A percentile compares a stretch with the other conserved stretches of the same genome.
Evolutionary conservation across 345 rosid genomes (phyloP).

Genomic region (Arabidopsis arenosa): DNA sequence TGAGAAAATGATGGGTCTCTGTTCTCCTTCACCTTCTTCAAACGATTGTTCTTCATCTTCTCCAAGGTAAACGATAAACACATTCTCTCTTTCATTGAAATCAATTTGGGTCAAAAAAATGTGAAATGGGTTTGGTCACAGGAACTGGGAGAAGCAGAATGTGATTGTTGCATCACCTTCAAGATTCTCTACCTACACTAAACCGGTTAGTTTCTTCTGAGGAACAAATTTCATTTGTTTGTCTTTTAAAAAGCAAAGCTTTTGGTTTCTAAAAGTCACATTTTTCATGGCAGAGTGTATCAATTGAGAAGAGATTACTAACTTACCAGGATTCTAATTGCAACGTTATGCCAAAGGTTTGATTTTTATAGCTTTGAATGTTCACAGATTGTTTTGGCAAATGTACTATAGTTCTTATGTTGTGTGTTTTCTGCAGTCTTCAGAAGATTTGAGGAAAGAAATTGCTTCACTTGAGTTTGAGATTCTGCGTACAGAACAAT

Average conservation of each 20-base stretch:
- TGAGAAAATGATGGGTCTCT: slow-evolving; percentile 46
- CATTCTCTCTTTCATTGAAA: slow-evolving; percentile 20
- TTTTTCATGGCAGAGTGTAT: slow-evolving; percentile 39
- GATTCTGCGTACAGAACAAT: slow-evolving; percentile 65
- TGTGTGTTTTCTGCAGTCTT: slow-evolving; percentile 53
- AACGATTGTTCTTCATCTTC: slow-evolving; percentile 40
- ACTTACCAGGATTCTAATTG: slow-evolving; percentile 33
- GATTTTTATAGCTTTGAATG: slow-evolving; percentile 29
- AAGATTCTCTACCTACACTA: slow-evolving; percentile 39
- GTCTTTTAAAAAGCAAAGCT: slow-evolving; percentile 15
- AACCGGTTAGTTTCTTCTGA: slow-evolving; percentile 24
- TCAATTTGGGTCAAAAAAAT: neutral
- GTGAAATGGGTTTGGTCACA: slow-evolving; percentile 1
- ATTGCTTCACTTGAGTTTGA: slow-evolving; percentile 75
- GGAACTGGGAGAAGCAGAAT: slow-evolving; percentile 42
- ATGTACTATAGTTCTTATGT: neutral
- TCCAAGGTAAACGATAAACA: slow-evolving; percentile 23
- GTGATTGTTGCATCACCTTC: slow-evolving; percentile 42
- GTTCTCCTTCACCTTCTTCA: slow-evolving; percentile 34
- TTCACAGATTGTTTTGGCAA: neutral
- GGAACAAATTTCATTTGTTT: neutral
- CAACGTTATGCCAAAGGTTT: slow-evolving; percentile 44
- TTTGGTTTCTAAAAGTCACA: slow-evolving; percentile 32
- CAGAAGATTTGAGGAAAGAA: slow-evolving; percentile 68
- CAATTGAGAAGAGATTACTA: slow-evolving; percentile 40